A percentile compares a stretch with the other conserved stretches of the same genome.
phyloP scores from a whole-genome alignment of 768 basidiomycete genomes.

The Tephrocybe sp. region DNA sequence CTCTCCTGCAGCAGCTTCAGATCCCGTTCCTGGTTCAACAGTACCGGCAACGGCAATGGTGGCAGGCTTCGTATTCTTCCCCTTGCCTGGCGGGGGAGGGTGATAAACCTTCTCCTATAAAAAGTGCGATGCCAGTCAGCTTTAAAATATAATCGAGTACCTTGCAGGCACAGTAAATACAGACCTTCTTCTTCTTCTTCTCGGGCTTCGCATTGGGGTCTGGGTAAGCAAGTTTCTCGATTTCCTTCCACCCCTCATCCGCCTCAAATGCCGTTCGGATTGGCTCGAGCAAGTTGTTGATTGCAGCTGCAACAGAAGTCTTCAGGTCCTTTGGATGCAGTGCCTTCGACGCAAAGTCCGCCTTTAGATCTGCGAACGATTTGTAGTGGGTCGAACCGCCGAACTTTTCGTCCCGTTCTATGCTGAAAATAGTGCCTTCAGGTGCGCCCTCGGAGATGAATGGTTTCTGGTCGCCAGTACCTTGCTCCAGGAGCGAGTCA shows the following conservation, averaged over 20 bases:
- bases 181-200: slow-evolving; percentile 66
- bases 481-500: slow-evolving; percentile 47
- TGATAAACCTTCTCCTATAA: slow-evolving; percentile 79
- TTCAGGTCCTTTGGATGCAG: slow-evolving; percentile 94
- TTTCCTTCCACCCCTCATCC: slow-evolving; percentile 77
- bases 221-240: slow-evolving; percentile 84
- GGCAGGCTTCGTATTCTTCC: slow-evolving; percentile 47
- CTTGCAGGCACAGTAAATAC: neutral
- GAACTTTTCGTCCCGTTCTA: slow-evolving; percentile 75
- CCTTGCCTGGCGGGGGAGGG: slow-evolving; percentile 81
- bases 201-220: slow-evolving; percentile 63
- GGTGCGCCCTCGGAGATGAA: slow-evolving; percentile 74
- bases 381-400: slow-evolving; percentile 80
- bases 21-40: slow-evolving; percentile 10
- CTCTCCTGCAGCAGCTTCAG: slow-evolving; percentile 5
- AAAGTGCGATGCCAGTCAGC: neutral
- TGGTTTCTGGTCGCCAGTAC: slow-evolving; percentile 53
- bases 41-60: slow-evolving; percentile 1
- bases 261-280: slow-evolving; percentile 76
- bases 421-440: slow-evolving; percentile 77
- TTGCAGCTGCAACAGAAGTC: slow-evolving; percentile 67
- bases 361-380: slow-evolving; percentile 63
- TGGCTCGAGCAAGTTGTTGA: slow-evolving; percentile 76
- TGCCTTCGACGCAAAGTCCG: slow-evolving; percentile 72
- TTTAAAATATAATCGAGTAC: neutral